Base-by-base conservation (phyloP, 2,329 filamentous ascomycete species). In the Akanthomyces lecanii region DNA sequence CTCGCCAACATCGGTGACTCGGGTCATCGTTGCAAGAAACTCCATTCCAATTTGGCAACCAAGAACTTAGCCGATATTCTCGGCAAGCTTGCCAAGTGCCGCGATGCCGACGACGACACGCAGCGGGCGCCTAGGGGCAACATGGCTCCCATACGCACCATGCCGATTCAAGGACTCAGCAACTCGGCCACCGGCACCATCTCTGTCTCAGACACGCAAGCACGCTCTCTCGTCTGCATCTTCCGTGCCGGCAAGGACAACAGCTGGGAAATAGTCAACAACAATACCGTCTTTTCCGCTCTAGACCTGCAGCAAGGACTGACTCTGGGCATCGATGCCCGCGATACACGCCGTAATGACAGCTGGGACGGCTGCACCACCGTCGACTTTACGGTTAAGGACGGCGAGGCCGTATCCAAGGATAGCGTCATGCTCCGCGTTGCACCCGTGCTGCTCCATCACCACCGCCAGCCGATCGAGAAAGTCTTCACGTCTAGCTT, bases 91-190 rank as follows among this genome's bases (percentile, higher is more conserved):
- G 71, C 66, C 1, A 59, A 63, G 5, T 78, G 75, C 57, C 67
- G 76, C 64, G 76, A 78, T 48, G 75, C 74, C 3, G 73, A 71
- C 0, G 74, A 72, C 38, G 64, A 78, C 40, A 38, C 69, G 0
- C 73, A 72, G 8, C 68, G 72, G 2, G 66, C 71, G 1, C 69
- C 75, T 5, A n/a, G n/a, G n/a, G 63, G 71, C 30, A 70, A 71
- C 25, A 63, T 74, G 23, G 75, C 75, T 1, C 74, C 71, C 1
- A 58, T 78, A 4, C 65, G 64, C n/a, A 75, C 73, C 0, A n/a
- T 72, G 1, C 73, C 74, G 0, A 64, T 71, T 2, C 21, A 28
- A 2, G 54, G 61, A 1, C 61, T 72, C 5, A 60, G 66, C 16
- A 48, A 67, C 12, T 44, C 59, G 8, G 69, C 66, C 1, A 64